A percentile compares a stretch with the other conserved stretches of the same genome.
Evolutionary conservation across 2,329 filamentous ascomycete genomes (phyloP).

Genomic region (Zasmidium cellare): DNA sequence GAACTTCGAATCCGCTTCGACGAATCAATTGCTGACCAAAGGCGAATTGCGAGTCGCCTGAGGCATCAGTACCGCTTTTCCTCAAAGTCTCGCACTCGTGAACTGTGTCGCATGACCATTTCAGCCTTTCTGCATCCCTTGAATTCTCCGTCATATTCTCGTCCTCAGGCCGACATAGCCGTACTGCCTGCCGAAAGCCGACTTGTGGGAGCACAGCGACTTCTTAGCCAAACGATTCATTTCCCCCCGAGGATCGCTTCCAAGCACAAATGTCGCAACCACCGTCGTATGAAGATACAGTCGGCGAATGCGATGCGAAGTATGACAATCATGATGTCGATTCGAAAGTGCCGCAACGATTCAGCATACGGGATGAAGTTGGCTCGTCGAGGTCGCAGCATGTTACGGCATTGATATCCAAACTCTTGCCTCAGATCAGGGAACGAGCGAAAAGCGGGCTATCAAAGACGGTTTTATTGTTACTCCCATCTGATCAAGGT

Average conservation of each 20-base stretch:
- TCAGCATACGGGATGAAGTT: conserved; percentile 33
- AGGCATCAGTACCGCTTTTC: not conserved
- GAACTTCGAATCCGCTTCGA: not conserved
- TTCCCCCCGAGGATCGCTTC: not conserved
- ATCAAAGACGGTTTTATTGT: conserved; percentile 29
- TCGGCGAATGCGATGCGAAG: not conserved
- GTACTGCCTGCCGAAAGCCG: not conserved
- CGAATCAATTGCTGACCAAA: not conserved
- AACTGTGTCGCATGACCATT: not conserved
- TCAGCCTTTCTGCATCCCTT: not conserved
- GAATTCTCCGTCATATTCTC: not conserved
- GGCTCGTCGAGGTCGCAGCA: conserved; percentile 31
- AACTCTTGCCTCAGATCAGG: conserved; percentile 24
- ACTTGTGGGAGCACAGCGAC: not conserved
- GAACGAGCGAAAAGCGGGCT: conserved; percentile 29
- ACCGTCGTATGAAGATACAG: conserved; percentile 33
- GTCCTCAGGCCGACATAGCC: not conserved
- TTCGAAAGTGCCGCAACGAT: conserved; percentile 12
- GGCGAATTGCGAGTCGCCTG: not conserved
- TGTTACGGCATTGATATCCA: conserved; percentile 31
- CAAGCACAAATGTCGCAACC: conserved; percentile 22
- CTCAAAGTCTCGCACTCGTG: not conserved
- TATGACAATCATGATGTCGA: not conserved
- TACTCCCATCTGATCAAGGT: conserved; percentile 37
- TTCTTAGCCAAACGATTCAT: not conserved